Base-by-base conservation (phyloP, 306 rosid genomes). In the Albizia julibrissin region DNA sequence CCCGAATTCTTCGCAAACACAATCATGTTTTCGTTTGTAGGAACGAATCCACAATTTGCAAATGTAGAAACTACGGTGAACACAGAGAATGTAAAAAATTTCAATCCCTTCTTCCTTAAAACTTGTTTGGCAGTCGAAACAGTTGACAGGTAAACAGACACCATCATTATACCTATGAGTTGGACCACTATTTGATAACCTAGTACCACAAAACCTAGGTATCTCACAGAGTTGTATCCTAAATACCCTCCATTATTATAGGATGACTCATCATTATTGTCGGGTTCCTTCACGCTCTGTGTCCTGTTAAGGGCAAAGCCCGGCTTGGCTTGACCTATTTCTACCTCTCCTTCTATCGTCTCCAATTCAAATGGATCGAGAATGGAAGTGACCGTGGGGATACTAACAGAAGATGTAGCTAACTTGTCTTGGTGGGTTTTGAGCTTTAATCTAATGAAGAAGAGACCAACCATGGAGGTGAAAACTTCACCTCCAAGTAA, bases 11-110 rank as follows among this genome's bases (percentile, higher is more conserved):
- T 65, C 9, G 72, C 74, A 69, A 89, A 92, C 11, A 87, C 88
- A 19, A 88, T 11, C 97, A 91, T 89, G 86, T 91, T 92, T 27
- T 92, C 97, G n/a, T 88, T 92, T 14, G 94, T 92, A 3, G 94
- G 97, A n/a, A 92, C 54, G 49, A 82, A 91, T 3, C 94, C 97
- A 81, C 97, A 91, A 8, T 82, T 91, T 12, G 91, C 71, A 70
- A 92, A 92, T 12, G 93, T 88, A 8, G 97, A 92, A 74, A 92
- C 91, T 10, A 81, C 54, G 2, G 89, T 83, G 71, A 90, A 90
- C 16, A 86, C 16, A 5, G 90, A 86, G 70, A 92, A 89, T 19
- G 91, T 89, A 9, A 39, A 69, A 67, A 49, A 26, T 5, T 84
- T 52, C 3, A 90, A 4, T 0, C 85, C 88, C 74, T 90, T 92